Evolutionary conservation across 805 yeast genomes (phyloP), one percentile per base, ranked within the genome.

Genomic region (Suhomyces kilbournensis): DNA sequence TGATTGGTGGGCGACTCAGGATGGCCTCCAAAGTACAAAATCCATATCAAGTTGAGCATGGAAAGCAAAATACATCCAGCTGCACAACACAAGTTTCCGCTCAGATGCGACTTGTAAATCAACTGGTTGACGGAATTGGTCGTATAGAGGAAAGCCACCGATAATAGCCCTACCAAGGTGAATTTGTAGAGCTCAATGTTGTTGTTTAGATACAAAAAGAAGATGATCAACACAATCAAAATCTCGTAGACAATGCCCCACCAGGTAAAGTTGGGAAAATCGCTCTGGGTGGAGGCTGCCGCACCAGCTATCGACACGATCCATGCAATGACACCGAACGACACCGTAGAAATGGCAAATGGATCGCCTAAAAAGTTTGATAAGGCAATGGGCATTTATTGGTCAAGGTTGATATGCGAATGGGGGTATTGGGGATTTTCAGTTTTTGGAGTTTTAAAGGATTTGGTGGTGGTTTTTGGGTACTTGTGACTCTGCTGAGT

Each of bases 221-320:
- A 77, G 54, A 81, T 76, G 19, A 76, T 66, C 4, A 82, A 59
- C 19, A 88, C 77, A 42, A 90, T 59, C 28, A 89, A 56, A 19
- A 91, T 73, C 69, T 93, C 85, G 64, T 83, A 94, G 2, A 88
- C 92, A 5, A 94, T 68, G 1, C 96, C 96, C 99, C 99, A 94
- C 99, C 99, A 93, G 3, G 94, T 82, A 69, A 93, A 88, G 57
- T 83, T 81, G 1, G 97, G 97, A 64, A 86, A 90, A 5, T 69
- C 58, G 14, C 47, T 39, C 26, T 62, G 64, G 26, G 52, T 50
- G 30, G 70, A 59, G 9, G 77, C 67, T 17, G 88, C 83, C 14
- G 96, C 88, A 1, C 97, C 97, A 1, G 87, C 96, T 50, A 94
- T 78, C 8, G 96, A 89, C 48, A 94, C 81, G 53, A 90, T 75